These are phyloP conservation scores for Psophocarpus tetragonolobus DNA, from an alignment of 306 rosid genomes.

Conservation along the genomic window DNA sequence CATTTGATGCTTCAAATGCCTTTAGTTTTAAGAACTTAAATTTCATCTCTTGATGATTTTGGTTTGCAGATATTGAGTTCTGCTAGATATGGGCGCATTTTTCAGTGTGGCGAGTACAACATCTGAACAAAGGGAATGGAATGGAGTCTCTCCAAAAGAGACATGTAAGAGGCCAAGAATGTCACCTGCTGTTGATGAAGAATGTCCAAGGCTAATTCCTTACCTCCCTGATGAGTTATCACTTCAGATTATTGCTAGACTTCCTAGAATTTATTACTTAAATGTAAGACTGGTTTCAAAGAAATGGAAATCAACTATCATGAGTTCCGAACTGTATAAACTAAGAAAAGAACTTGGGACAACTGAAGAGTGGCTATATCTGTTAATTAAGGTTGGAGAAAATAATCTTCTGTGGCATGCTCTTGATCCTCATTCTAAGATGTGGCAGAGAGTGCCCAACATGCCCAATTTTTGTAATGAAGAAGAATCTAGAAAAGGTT, in stretches of 20 bases:
- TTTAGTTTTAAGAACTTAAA: slow-evolving; percentile 1
- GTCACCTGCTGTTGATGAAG: slow-evolving; percentile 55
- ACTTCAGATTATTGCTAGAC: slow-evolving; percentile 83
- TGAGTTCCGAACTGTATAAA: slow-evolving; percentile 59
- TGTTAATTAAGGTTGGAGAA: slow-evolving; percentile 72
- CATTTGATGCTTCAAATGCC: slow-evolving; percentile 6
- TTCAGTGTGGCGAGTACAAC: slow-evolving; percentile 58
- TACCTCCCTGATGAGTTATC: slow-evolving; percentile 92
- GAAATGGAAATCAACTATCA: slow-evolving; percentile 73
- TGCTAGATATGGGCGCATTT: slow-evolving; percentile 67
- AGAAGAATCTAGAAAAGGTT: slow-evolving; percentile 58
- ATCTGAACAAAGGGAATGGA: slow-evolving; percentile 33
- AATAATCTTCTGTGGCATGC: slow-evolving; percentile 75
- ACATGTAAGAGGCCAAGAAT: slow-evolving; percentile 73
- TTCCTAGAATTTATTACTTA: slow-evolving; percentile 73
- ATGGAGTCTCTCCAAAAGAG: slow-evolving; percentile 50
- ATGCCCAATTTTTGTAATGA: slow-evolving; percentile 67
- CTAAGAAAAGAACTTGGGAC: slow-evolving; percentile 78
- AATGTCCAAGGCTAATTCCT: slow-evolving; percentile 75
- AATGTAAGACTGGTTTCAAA: slow-evolving; percentile 65
- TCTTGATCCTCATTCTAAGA: slow-evolving; percentile 70
- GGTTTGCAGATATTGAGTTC: slow-evolving; percentile 37
- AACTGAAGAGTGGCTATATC: slow-evolving; percentile 90
- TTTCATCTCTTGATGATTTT: slow-evolving; percentile 19
- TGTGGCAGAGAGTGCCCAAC: slow-evolving; percentile 84